Evolutionary conservation across 164 flowering plant species (phyloP), one percentile per base, ranked within the genome.

Genomic region (grape (Vitis vinifera)): DNA sequence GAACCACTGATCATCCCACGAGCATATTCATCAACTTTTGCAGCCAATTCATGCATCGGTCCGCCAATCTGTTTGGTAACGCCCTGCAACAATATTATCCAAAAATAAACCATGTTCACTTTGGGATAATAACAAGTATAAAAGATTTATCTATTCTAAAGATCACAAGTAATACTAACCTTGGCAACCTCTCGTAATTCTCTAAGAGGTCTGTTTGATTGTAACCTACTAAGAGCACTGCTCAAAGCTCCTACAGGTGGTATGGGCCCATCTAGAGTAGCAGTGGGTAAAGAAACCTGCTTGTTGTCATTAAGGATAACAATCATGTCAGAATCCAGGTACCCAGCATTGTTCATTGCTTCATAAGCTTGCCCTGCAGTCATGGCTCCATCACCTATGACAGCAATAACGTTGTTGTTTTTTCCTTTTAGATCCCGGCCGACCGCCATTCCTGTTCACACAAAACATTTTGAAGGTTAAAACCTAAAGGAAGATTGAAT

Each of bases 361-460:
- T 94, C 99, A 73, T 91, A 95, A 67, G 99, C 99, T 78, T 95
- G 99, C 50, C 99, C 99, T 5, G 99, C 99, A 48, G 99, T 95
- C 99, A 93, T 93, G 71, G 99, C 97, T 68, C 99, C 99, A 76
- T 95, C 99, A 31, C 99, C 99, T 71, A 95, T 95, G 9, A 95
- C 93, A 57, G 98, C 90, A 76, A 95, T 74, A 0, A 95, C 99
- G 68, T 84, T 63, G 75, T 93, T 95, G 51, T 89, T 84, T 76
- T 82, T 77, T 29, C 99, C 99, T 72, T 92, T 90, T 10, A 91
- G 76, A 70, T 95, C 98, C 78, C 99, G 88, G 14, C 97, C 99
- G 27, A 95, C 96, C 16, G 98, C 99, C 99, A 95, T 95, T 62
- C 99, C 99, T 92, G 84, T 71, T 59, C 67, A 70, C 13, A 50